Evolutionary conservation across 129 eudicot genomes (phyloP), one percentile per base, ranked within the genome.

Genomic region (Ambrosia trifida): DNA sequence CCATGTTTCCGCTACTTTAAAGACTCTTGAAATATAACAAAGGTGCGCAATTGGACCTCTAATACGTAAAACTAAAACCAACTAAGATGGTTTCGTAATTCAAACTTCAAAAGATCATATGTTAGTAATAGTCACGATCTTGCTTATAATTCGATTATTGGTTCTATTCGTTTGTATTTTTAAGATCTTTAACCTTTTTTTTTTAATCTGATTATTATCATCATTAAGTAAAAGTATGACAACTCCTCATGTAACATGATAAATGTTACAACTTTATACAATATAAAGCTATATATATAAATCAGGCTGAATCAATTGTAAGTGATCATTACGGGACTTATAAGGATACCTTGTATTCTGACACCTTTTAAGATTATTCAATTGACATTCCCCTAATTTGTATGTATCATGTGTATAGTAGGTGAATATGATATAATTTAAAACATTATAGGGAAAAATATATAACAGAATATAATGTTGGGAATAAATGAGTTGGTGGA

Each of bases 401-500:
- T 58, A 54, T 54, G 33, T 31, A 35, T 52, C 1, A 40, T 11
- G 28, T 69, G 64, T 54, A 54, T 54, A 18, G 54, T 41, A 19
- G 53, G 11, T 56, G 54, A 43, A 56, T 70, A 70, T 68, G 61
- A 8, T 30, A 40, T 57, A 12, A 52, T 59, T 59, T 30, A 44
- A 2, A 44, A 38, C 19, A 30, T 57, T 32, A 9, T 57, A 36
- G 41, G 11, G 52, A 12, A 50, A 49, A 73, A 16, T n/a, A n/a
- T n/a, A n/a, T 41, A 63, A 73, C 32, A 41, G 72, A 54, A 67
- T 43, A 68, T 58, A 58, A 57, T 33, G 69, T 46, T 76, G 51
- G 53, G 80, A 68, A 77, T 50, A 77, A 61, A 40, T 51, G 13
- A 60, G 76, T 62, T 62, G 66, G 76, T 53, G 71, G 58, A 77